Conservation (phyloP, 1,284 basidiomycete species). For the Fomitiporia mediterranea region DNA sequence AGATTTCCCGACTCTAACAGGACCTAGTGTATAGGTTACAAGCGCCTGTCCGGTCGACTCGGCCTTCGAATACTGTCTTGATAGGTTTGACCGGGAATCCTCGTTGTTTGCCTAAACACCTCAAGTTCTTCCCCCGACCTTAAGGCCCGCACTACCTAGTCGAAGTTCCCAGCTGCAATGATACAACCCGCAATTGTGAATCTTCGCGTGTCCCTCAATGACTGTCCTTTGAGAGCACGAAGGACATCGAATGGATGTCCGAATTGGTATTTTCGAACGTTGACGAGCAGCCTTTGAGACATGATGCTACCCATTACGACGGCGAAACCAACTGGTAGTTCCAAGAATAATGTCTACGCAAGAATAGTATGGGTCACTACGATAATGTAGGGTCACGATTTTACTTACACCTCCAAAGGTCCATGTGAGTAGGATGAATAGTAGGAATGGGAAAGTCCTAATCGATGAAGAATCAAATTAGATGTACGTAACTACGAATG, state of each 20-base stretch:
- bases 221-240: background rate
- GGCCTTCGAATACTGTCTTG: background rate
- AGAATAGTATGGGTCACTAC: background rate
- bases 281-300: background rate
- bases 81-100: background rate
- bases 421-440: background rate
- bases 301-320: background rate
- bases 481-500: background rate
- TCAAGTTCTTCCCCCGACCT: background rate
- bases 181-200: background rate
- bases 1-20: no score
- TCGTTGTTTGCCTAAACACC: background rate
- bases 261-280: background rate
- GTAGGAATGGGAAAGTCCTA: background rate
- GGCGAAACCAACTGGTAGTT: background rate
- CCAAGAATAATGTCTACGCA: background rate
- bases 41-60: no score
- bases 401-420: constrained; percentile 1
- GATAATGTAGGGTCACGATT: background rate
- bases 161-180: no score
- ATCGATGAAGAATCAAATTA: background rate
- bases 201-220: background rate
- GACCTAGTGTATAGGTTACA: no score
- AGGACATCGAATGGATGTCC: background rate
- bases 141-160: background rate